These are phyloP conservation scores for Hypoxylon fuscum DNA, from an alignment of 495 filamentous ascomycete species.

Conservation along the genomic window DNA sequence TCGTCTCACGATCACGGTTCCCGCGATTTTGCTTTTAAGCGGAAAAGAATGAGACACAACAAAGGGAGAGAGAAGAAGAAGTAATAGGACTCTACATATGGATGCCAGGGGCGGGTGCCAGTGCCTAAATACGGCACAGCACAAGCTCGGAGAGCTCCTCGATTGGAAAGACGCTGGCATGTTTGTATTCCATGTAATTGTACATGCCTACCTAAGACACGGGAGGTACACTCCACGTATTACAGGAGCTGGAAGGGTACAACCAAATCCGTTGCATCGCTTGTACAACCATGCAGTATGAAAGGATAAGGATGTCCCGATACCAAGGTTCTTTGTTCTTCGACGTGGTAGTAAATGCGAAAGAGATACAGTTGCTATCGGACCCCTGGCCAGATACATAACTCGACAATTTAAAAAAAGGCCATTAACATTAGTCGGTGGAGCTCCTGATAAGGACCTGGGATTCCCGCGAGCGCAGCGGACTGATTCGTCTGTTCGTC, in stretches of 20 bases:
- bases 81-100: conserved; percentile 9
- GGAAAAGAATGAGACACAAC: conserved; percentile 16
- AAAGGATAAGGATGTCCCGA: conserved; percentile 16
- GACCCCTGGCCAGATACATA: conserved; percentile 13
- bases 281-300: conserved; percentile 15
- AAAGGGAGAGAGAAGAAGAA: conserved; percentile 21
- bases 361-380: conserved; percentile 21
- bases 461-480: conserved; percentile 18
- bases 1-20: conserved; percentile 11
- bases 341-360: not conserved
- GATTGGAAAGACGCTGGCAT: conserved; percentile 18
- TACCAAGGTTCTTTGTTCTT: conserved; percentile 31
- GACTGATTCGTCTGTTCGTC: conserved; percentile 22
- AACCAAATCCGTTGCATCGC: conserved; percentile 1
- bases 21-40: conserved; percentile 21
- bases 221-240: conserved; percentile 16
- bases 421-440: conserved; percentile 25
- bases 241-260: conserved; percentile 15
- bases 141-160: conserved; percentile 24
- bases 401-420: conserved; percentile 27
- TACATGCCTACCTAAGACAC: conserved; percentile 16
- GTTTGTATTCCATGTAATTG: not conserved
- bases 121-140: conserved; percentile 33
- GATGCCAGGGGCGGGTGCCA: conserved; percentile 31
- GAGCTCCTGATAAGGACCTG: conserved; percentile 41